Conservation (phyloP, 2,329 filamentous ascomycete species). For the Scytalidium sp. region DNA sequence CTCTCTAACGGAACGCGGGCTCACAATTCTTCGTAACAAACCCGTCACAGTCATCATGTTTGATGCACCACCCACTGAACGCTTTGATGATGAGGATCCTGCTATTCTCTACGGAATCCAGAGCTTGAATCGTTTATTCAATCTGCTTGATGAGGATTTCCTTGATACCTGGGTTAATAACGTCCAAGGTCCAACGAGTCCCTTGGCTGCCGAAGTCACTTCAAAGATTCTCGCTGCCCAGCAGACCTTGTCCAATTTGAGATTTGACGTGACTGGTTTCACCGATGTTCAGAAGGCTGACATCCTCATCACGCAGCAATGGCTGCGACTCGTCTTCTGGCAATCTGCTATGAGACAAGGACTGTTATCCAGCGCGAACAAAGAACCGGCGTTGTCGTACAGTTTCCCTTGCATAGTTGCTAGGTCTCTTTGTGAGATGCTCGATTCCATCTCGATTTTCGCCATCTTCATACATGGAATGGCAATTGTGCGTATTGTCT, state of each 20-base stretch:
- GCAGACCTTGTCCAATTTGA: slow-evolving; percentile 36
- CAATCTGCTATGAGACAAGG: slow-evolving; percentile 66
- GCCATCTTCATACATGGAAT: slow-evolving; percentile 7
- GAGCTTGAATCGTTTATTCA: slow-evolving; percentile 41
- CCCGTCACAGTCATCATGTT: slow-evolving; percentile 35
- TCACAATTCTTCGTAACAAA: slow-evolving; percentile 22
- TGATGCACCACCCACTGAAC: slow-evolving; percentile 34
- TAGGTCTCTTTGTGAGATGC: slow-evolving; percentile 1
- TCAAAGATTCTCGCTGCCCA: slow-evolving; percentile 42
- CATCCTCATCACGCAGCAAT: slow-evolving; percentile 67
- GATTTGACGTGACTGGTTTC: slow-evolving; percentile 33
- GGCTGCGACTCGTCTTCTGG: slow-evolving; percentile 71
- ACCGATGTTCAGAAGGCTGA: slow-evolving; percentile 68
- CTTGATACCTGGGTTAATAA: slow-evolving; percentile 40
- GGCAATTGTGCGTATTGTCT: slow-evolving; percentile 4
- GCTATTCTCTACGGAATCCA: slow-evolving; percentile 39
- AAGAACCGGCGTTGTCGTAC: neutral
- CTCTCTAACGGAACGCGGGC: slow-evolving; percentile 52
- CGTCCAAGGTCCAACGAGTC: slow-evolving; percentile 14
- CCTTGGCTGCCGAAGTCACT: slow-evolving; percentile 25
- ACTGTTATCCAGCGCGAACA: slow-evolving; percentile 46
- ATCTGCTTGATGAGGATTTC: slow-evolving; percentile 40
- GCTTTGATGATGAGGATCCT: slow-evolving; percentile 34
- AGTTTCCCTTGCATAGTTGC: slow-evolving; percentile 4
- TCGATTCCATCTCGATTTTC: slow-evolving; percentile 1